These are phyloP conservation scores for Micromonas pusilla DNA, from an alignment of 139 green algal species.

Conservation along the genomic window DNA sequence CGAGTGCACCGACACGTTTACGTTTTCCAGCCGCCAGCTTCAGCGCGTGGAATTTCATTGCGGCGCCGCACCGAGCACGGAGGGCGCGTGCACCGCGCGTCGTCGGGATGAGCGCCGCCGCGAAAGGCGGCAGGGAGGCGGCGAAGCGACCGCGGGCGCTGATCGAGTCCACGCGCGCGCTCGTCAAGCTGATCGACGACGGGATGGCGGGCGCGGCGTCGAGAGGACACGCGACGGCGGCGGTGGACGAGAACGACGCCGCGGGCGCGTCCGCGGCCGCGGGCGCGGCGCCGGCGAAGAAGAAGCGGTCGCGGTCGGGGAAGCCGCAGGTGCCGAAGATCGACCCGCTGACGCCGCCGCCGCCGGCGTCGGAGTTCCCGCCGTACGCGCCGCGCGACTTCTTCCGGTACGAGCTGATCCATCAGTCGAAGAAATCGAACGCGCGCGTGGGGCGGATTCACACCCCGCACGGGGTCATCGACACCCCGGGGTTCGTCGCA, in stretches of 20 bases:
- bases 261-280: not conserved
- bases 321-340: not conserved
- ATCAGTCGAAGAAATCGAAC: constrained; percentile 23
- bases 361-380: not conserved
- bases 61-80: no score
- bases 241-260: not conserved
- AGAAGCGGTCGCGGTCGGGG: no score
- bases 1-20: no score
- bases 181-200: no score
- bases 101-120: no score
- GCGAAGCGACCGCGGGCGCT: no score
- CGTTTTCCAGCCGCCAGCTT: no score
- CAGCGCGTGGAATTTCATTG: no score
- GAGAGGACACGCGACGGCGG: not conserved
- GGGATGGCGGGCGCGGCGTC: not conserved
- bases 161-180: no score
- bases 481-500: constrained; percentile 46
- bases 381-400: not conserved
- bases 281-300: not conserved
- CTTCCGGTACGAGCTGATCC: constrained; percentile 22
- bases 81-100: no score
- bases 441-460: constrained; percentile 28
- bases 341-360: not conserved
- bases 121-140: no score
- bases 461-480: constrained; percentile 31